Conservation (phyloP, 108 stramenopile genomes). For the Ochromonas danica region DNA sequence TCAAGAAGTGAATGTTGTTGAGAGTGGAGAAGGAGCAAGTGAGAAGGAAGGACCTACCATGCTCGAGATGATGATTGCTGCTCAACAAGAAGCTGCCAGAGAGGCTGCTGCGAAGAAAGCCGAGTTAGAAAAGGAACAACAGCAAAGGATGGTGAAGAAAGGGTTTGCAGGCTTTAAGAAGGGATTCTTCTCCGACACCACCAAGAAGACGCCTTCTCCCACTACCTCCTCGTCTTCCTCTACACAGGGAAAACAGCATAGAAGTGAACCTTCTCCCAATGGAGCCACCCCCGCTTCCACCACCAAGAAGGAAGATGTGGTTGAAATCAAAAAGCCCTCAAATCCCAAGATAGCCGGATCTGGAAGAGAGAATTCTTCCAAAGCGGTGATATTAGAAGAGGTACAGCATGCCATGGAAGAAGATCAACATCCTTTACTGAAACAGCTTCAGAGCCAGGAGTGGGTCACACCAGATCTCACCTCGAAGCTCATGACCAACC, state of each 20-base stretch:
- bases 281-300: neutral
- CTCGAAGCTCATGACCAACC: neutral
- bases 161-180: constrained; percentile 34
- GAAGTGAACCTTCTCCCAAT: no score
- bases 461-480: constrained; percentile 37
- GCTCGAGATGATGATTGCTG: constrained; percentile 31
- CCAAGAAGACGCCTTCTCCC: constrained; percentile 4
- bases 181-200: constrained; percentile 11
- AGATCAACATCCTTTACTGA: constrained; percentile 24
- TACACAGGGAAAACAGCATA: no score
- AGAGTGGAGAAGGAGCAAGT: neutral
- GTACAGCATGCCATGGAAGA: constrained; percentile 31
- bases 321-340: neutral
- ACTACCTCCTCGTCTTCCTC: no score
- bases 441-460: constrained; percentile 5
- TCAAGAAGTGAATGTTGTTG: no score
- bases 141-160: neutral
- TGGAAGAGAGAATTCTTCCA: neutral
- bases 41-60: constrained; percentile 22
- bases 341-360: neutral
- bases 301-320: neutral
- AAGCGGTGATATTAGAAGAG: neutral
- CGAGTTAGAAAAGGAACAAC: neutral
- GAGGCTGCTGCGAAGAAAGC: neutral
- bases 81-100: constrained; percentile 7